Evolutionary conservation across 2,329 filamentous ascomycete species (phyloP).

Genomic region (Talaromyces marneffei): DNA sequence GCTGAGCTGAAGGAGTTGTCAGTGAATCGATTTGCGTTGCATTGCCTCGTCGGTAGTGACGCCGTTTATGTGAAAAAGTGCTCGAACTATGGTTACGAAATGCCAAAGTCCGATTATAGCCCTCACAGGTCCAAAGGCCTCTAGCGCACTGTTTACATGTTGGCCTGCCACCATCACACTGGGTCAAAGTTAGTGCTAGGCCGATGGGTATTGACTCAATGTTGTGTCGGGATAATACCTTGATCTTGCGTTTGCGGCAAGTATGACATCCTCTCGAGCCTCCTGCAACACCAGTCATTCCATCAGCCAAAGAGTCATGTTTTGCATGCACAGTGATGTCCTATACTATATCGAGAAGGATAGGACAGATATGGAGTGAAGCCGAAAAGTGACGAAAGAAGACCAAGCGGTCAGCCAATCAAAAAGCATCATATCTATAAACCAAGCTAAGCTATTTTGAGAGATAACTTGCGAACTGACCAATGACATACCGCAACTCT

Average conservation of each 20-base stretch:
- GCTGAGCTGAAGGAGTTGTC: not conserved
- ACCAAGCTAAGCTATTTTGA: not conserved
- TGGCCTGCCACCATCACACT: slow-evolving; percentile 11
- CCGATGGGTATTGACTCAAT: not conserved
- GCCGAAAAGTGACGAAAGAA: not conserved
- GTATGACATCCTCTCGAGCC: slow-evolving; percentile 12
- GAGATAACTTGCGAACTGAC: slow-evolving; percentile 7
- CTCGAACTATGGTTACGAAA: not conserved
- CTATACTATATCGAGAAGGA: not conserved
- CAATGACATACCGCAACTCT: not conserved
- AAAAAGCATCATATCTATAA: not conserved
- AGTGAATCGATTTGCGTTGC: not conserved
- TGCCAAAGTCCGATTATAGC: not conserved
- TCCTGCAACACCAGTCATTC: slow-evolving; percentile 7
- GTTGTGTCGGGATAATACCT: not conserved
- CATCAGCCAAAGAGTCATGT: not conserved
- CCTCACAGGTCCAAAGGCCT: slow-evolving; percentile 6
- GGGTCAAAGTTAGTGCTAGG: not conserved
- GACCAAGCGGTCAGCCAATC: not conserved
- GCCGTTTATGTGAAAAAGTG: not conserved
- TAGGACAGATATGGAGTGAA: not conserved
- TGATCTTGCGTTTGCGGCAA: slow-evolving; percentile 11
- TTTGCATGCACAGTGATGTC: not conserved
- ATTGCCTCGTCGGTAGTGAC: not conserved
- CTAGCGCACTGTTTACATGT: slow-evolving; percentile 4